A percentile compares a stretch with the other conserved stretches of the same genome.
These are phyloP conservation scores for Silene coronaria DNA, from an alignment of 179 eudicot species.

Conservation along the genomic window DNA sequence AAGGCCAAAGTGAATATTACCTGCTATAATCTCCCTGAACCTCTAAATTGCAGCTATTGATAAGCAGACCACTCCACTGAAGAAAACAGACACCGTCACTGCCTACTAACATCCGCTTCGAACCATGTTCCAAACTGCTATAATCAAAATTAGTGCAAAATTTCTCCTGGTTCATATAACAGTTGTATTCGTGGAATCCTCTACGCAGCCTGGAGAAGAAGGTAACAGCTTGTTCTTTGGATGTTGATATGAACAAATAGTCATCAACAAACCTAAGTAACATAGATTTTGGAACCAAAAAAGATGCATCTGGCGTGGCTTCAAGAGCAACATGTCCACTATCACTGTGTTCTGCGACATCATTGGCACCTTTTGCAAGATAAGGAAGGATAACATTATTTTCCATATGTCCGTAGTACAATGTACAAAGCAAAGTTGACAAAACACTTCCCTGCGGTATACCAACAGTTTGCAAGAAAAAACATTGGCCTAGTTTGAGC, in stretches of 20 bases:
- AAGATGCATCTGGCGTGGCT: constrained; percentile 14
- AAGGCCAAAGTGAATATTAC: constrained; percentile 24
- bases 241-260: constrained; percentile 70
- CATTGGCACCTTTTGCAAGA: constrained; percentile 33
- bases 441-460: constrained; percentile 93
- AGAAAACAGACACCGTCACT: constrained; percentile 61
- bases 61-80: constrained; percentile 88
- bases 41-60: constrained; percentile 74
- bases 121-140: constrained; percentile 18
- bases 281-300: constrained; percentile 28
- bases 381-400: constrained; percentile 48
- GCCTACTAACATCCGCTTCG: constrained; percentile 42
- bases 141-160: constrained; percentile 58
- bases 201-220: constrained; percentile 49
- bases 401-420: constrained; percentile 83
- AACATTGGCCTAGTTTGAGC: constrained; percentile 42
- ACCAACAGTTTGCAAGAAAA: constrained; percentile 69
- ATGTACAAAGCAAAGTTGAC: constrained; percentile 77
- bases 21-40: constrained; percentile 93
- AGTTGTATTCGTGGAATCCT: constrained; percentile 78
- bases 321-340: constrained; percentile 14
- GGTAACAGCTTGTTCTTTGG: constrained; percentile 52
- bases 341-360: constrained; percentile 18
- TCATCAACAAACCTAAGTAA: constrained; percentile 85
- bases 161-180: constrained; percentile 73